phyloP scores from a whole-genome alignment of 805 yeast genomes.

The Clavispora santaluciae region DNA sequence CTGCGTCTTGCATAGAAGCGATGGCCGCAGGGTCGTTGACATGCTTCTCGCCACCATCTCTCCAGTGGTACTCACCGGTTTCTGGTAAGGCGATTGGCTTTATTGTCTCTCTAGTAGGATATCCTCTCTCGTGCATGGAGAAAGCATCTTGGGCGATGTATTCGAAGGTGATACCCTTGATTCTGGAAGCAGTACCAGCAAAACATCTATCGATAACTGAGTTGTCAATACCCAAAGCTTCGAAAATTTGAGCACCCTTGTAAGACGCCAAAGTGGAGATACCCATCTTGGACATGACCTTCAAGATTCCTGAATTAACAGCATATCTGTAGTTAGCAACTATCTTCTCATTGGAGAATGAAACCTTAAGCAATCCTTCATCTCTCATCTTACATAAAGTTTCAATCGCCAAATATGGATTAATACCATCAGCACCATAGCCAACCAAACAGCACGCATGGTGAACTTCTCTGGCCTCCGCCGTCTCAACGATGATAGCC shows the following conservation, averaged over 20 bases:
- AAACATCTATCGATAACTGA: constrained; percentile 93
- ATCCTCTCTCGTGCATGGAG: constrained; percentile 89
- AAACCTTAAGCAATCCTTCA: constrained; percentile 63
- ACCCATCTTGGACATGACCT: constrained; percentile 99
- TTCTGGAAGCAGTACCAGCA: constrained; percentile 96
- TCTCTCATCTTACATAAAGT: constrained; percentile 78
- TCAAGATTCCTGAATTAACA: constrained; percentile 84
- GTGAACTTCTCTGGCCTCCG: constrained; percentile 96
- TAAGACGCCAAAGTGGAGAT: constrained; percentile 97
- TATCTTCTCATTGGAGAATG: constrained; percentile 53
- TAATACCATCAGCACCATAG: constrained; percentile 95
- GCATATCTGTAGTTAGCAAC: constrained; percentile 78
- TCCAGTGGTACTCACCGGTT: constrained; percentile 96
- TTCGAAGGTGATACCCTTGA: constrained; percentile 92
- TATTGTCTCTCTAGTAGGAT: constrained; percentile 68
- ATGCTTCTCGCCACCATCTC: constrained; percentile 97
- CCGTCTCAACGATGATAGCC: constrained; percentile 87
- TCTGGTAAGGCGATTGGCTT: constrained; percentile 79
- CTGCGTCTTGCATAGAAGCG: constrained; percentile 97
- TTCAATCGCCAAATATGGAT: constrained; percentile 91
- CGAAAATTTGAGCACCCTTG: constrained; percentile 98
- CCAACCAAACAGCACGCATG: constrained; percentile 93
- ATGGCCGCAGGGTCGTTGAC: constrained; percentile 92
- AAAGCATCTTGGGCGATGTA: constrained; percentile 96
- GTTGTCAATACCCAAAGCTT: constrained; percentile 93